Evolutionary conservation across 305 asterid genomes (phyloP).

Genomic region (Euphrasia arctica): DNA sequence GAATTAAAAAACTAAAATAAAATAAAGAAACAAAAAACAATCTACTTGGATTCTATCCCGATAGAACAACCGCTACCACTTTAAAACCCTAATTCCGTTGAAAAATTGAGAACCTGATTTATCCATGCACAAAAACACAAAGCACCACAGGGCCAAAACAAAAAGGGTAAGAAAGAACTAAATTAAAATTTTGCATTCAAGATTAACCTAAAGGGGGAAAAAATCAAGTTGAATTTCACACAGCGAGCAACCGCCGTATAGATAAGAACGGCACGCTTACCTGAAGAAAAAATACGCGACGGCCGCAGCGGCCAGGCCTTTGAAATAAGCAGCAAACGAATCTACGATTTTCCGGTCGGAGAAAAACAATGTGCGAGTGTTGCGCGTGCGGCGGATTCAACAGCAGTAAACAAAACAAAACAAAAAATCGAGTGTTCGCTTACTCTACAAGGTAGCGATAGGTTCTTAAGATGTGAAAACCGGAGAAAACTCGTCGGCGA

Average conservation of each 20-base stretch:
- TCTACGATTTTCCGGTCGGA: conserved; percentile 24
- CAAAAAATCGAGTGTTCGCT: not conserved
- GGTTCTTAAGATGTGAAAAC: conserved; percentile 11
- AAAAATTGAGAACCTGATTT: conserved; percentile 1
- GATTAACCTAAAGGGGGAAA: conserved; percentile 17
- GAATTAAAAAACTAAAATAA: conserved; percentile 13
- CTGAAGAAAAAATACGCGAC: conserved; percentile 29
- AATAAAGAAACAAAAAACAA: conserved; percentile 9
- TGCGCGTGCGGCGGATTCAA: conserved; percentile 19
- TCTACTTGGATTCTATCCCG: conserved; percentile 15
- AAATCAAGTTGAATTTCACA: conserved; percentile 19
- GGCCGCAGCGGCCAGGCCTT: conserved; percentile 25
- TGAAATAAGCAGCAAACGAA: conserved; percentile 19
- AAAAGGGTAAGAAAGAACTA: not conserved
- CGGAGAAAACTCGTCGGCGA: conserved; percentile 22
- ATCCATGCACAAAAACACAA: conserved; percentile 16
- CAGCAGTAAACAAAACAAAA: not conserved
- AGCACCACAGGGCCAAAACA: conserved; percentile 12
- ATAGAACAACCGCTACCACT: no score
- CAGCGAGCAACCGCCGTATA: conserved; percentile 3
- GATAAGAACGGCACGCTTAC: conserved; percentile 21
- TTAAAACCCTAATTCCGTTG: conserved; percentile 21
- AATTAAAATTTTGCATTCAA: conserved; percentile 5
- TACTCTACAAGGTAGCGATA: not conserved
- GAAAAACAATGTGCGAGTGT: conserved; percentile 23